Percentiles rank a stretch among this genome's conserved stretches.
phyloP scores from a whole-genome alignment of 192 early-diverging fungal species.

The Gigaspora rosea region DNA sequence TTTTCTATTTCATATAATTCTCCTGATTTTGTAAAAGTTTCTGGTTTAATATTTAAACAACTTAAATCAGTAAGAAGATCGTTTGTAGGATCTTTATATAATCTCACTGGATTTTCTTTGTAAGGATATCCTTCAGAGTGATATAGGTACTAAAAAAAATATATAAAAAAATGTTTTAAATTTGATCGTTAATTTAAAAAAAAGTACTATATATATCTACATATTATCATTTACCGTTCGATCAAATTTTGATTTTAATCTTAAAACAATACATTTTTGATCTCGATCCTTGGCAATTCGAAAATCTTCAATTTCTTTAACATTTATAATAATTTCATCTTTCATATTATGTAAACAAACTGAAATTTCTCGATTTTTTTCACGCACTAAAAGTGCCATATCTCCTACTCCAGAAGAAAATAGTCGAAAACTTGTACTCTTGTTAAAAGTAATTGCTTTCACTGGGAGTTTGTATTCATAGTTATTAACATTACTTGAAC shows the following conservation, averaged over 20 bases:
- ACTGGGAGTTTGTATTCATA: not conserved
- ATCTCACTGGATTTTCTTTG: not conserved
- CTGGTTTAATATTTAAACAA: not conserved
- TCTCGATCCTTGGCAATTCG: not conserved
- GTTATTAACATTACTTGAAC: not conserved
- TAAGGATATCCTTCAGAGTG: slow-evolving; percentile 6
- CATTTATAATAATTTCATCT: not conserved
- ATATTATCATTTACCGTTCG: not conserved
- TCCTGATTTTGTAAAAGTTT: not conserved
- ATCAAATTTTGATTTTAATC: not conserved
- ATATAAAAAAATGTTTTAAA: not conserved
- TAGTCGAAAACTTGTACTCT: too few relatives aligned
- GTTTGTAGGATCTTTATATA: not conserved
- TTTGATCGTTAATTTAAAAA: not conserved
- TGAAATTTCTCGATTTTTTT: not conserved
- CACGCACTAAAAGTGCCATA: not conserved
- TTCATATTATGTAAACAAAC: slow-evolving; percentile 10
- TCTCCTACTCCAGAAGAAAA: not conserved
- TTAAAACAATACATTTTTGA: not conserved
- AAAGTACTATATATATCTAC: not conserved
- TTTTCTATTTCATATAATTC: not conserved
- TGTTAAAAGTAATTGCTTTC: slow-evolving; percentile 3
- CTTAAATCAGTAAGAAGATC: not conserved
- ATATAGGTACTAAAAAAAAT: not conserved
- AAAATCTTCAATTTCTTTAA: not conserved